Evolutionary conservation across 768 basidiomycete species (phyloP).

Genomic region (Lyophyllum shimeji): DNA sequence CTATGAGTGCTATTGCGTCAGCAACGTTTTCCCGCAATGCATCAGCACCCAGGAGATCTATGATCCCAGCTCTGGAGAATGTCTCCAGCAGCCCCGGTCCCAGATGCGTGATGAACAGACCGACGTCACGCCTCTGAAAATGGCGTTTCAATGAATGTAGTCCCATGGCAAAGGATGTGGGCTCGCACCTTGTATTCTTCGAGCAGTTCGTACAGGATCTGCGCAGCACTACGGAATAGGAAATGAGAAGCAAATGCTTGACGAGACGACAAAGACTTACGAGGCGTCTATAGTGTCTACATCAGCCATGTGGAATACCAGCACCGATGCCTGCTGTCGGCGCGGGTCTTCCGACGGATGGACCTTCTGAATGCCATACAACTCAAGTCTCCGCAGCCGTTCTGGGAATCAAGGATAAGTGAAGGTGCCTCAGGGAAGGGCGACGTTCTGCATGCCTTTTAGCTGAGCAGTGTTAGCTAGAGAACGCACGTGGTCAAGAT

Average conservation of each 20-base stretch:
- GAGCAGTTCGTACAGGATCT: slow-evolving; percentile 78
- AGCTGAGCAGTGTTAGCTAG: slow-evolving; percentile 92
- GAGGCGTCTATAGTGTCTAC: slow-evolving; percentile 90
- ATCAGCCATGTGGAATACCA: slow-evolving; percentile 94
- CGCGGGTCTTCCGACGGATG: slow-evolving; percentile 91
- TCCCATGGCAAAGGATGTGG: background rate
- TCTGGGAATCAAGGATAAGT: slow-evolving; percentile 38
- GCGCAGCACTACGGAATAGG: slow-evolving; percentile 58
- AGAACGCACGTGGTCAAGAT: background rate
- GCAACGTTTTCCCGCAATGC: slow-evolving; percentile 51
- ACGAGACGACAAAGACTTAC: slow-evolving; percentile 43
- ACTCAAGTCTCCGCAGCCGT: slow-evolving; percentile 78
- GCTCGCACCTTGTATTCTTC: slow-evolving; percentile 70
- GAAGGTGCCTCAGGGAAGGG: background rate
- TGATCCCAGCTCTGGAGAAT: slow-evolving; percentile 52
- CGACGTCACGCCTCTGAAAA: slow-evolving; percentile 47
- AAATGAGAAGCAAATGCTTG: background rate
- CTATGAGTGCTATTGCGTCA: slow-evolving; percentile 47
- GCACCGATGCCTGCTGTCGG: slow-evolving; percentile 66
- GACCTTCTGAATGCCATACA: slow-evolving; percentile 76
- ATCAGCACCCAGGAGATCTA: slow-evolving; percentile 45
- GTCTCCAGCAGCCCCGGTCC: slow-evolving; percentile 35
- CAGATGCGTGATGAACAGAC: slow-evolving; percentile 52
- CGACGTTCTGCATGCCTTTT: slow-evolving; percentile 53
- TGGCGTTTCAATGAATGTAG: background rate